Evolutionary conservation across 2,329 filamentous ascomycete genomes (phyloP).

Genomic region (Epichloe scottii): DNA sequence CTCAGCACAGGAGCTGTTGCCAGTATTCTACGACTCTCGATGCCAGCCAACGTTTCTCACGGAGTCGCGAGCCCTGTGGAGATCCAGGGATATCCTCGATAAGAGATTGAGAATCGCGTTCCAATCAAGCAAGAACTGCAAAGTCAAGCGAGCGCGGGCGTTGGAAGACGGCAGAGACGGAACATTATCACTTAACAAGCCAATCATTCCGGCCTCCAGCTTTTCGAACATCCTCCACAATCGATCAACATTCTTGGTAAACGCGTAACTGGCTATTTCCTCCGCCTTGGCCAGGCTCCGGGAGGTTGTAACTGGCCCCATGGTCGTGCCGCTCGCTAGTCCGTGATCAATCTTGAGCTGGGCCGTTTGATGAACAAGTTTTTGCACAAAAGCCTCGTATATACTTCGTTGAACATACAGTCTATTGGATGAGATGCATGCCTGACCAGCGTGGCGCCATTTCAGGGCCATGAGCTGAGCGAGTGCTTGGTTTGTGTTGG

Average conservation of each 20-base stretch:
- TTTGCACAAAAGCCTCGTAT: conserved; percentile 45
- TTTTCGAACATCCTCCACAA: conserved; percentile 31
- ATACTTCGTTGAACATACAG: conserved; percentile 48
- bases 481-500: conserved; percentile 54
- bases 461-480: conserved; percentile 49
- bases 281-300: conserved; percentile 22
- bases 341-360: conserved; percentile 51
- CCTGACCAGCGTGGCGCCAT: conserved; percentile 62
- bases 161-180: neutral
- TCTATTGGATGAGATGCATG: conserved; percentile 53
- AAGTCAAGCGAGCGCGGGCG: neutral
- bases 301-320: conserved; percentile 24
- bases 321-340: conserved; percentile 24
- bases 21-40: conserved; percentile 19
- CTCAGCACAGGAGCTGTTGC: conserved; percentile 29
- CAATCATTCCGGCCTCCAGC: conserved; percentile 33
- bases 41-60: neutral
- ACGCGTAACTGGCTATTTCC: conserved; percentile 57
- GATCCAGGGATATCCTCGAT: neutral
- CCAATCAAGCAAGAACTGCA: no score
- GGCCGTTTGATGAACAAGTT: conserved; percentile 38
- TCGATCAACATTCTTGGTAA: conserved; percentile 33
- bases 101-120: neutral
- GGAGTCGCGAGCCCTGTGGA: neutral
- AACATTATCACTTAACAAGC: conserved; percentile 18